phyloP scores from a whole-genome alignment of 352 stramenopile species.

The Aphanomyces euteiches region DNA sequence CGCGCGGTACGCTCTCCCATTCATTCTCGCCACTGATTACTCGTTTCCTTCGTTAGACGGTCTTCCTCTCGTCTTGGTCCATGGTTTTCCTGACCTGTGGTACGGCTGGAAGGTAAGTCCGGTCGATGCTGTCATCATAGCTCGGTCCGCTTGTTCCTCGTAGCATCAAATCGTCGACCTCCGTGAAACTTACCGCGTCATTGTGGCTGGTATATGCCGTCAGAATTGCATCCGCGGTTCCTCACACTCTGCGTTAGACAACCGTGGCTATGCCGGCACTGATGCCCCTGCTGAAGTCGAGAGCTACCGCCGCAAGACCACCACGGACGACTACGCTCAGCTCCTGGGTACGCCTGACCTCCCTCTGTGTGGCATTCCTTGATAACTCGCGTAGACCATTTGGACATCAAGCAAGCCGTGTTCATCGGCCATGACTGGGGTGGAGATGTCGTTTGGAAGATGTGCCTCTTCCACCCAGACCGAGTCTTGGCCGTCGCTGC shows the following conservation, averaged over 20 bases:
- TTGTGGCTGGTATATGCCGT: slow-evolving; percentile 38
- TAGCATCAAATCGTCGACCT: slow-evolving; percentile 52
- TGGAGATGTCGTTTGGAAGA: slow-evolving; percentile 58
- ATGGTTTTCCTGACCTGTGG: slow-evolving; percentile 62
- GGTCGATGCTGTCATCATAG: not conserved
- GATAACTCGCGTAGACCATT: slow-evolving; percentile 37
- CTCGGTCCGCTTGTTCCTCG: slow-evolving; percentile 2
- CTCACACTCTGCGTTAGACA: slow-evolving; percentile 31
- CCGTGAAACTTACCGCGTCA: slow-evolving; percentile 49
- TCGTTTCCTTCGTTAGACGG: slow-evolving; percentile 31
- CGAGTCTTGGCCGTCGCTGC: slow-evolving; percentile 52
- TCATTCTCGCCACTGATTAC: not conserved
- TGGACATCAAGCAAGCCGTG: slow-evolving; percentile 61
- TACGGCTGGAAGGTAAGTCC: slow-evolving; percentile 51
- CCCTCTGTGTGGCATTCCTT: not conserved
- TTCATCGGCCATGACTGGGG: slow-evolving; percentile 77
- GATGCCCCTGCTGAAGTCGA: slow-evolving; percentile 33
- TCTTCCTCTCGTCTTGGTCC: slow-evolving; percentile 50
- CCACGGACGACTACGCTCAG: slow-evolving; percentile 8
- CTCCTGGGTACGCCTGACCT: slow-evolving; percentile 1
- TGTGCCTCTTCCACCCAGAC: slow-evolving; percentile 62
- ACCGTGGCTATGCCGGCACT: slow-evolving; percentile 46
- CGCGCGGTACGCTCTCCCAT: slow-evolving; percentile 9
- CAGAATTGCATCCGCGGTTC: no score
- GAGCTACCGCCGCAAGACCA: slow-evolving; percentile 19